Conservation (phyloP, 306 rosid genomes). For the Quercus variabilis region DNA sequence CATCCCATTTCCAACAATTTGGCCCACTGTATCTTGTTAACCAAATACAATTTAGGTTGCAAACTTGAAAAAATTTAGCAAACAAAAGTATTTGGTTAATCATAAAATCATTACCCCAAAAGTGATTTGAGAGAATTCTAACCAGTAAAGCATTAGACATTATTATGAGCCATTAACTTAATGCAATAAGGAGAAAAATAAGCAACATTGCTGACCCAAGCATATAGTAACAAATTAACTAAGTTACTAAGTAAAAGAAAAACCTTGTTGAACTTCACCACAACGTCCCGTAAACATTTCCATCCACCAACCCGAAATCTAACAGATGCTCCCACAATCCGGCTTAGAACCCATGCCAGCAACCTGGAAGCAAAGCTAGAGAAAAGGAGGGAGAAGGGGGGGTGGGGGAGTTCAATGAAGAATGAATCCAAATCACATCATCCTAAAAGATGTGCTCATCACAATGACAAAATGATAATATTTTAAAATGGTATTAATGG, state of each 20-base stretch:
- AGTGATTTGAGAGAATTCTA: not conserved
- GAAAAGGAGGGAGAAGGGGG: constrained; percentile 10
- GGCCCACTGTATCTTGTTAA: not conserved
- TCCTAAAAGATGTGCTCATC: not conserved
- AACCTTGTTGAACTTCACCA: constrained; percentile 92
- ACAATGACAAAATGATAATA: constrained; percentile 3
- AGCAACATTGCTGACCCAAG: constrained; percentile 10
- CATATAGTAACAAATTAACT: constrained; percentile 11
- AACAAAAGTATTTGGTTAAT: not conserved
- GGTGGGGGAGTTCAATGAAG: constrained; percentile 13
- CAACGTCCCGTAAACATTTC: constrained; percentile 85
- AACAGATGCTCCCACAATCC: constrained; percentile 80
- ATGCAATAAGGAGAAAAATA: not conserved
- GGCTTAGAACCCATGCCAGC: constrained; percentile 89
- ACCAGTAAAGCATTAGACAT: not conserved
- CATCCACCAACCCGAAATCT: constrained; percentile 91
- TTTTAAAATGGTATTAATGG: constrained; percentile 1
- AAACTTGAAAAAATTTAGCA: not conserved
- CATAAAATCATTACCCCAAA: not conserved
- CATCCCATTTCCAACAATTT: not conserved
- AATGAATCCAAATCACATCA: constrained; percentile 9
- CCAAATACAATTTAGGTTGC: not conserved
- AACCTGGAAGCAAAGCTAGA: constrained; percentile 81
- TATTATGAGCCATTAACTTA: constrained; percentile 9
- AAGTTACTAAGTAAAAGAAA: constrained; percentile 21